A percentile compares a stretch with the other conserved stretches of the same genome.
These are phyloP conservation scores for Cyberlindnera maritima DNA, from an alignment of 805 yeast species.

Conservation along the genomic window DNA sequence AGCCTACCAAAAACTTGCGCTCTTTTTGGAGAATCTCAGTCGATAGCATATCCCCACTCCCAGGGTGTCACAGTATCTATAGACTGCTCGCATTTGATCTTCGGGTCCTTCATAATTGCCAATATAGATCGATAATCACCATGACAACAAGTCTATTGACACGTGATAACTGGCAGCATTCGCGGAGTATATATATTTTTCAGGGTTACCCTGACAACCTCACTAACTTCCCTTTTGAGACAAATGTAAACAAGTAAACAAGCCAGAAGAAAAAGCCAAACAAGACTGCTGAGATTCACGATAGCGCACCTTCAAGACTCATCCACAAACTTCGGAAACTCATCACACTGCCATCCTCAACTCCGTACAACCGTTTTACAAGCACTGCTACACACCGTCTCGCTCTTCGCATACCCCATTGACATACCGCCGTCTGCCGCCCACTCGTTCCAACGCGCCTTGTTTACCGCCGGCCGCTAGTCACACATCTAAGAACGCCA, in stretches of 20 bases:
- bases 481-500: neutral
- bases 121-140: conserved; percentile 4
- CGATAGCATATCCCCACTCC: too few species aligned
- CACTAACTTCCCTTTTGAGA: neutral
- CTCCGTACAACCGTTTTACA: too few species aligned
- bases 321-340: neutral
- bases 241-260: conserved; percentile 14
- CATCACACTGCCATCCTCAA: neutral
- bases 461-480: neutral
- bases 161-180: too few species aligned
- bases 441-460: neutral
- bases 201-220: conserved; percentile 6
- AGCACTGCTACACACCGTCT: neutral
- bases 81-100: too few species aligned
- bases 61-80: too few species aligned
- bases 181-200: too few species aligned
- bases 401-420: neutral
- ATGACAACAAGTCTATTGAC: conserved; percentile 9
- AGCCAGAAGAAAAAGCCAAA: neutral
- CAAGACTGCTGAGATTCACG: conserved; percentile 2
- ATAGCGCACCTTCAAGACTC: conserved; percentile 1
- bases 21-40: too few species aligned
- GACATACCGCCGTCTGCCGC: neutral
- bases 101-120: neutral
- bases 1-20: too few species aligned